These are phyloP conservation scores for Ascochyta clinopodiicola DNA, from an alignment of 2,329 filamentous ascomycete genomes.

Conservation along the genomic window DNA sequence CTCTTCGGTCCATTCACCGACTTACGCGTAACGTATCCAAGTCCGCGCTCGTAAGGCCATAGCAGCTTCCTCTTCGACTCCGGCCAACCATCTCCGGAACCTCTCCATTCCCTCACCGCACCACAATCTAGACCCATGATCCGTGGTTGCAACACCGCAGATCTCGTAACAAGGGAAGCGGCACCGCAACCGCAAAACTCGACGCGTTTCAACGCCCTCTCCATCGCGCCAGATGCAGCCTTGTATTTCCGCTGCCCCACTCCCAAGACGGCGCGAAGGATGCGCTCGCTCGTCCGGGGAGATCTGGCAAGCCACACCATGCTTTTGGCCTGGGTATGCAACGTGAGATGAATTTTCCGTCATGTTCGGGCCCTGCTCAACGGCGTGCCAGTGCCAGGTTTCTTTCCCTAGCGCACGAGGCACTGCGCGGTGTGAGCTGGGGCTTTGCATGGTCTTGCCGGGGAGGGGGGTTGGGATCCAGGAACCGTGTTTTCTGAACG, in stretches of 20 bases:
- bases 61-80: background rate
- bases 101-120: background rate
- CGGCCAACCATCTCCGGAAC: background rate
- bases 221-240: background rate
- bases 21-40: background rate
- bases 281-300: background rate
- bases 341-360: too few relatives aligned
- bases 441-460: background rate
- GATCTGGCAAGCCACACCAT: constrained; percentile 7
- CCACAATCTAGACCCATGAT: background rate
- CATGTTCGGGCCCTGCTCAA: too few relatives aligned
- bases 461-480: background rate
- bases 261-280: background rate
- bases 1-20: background rate
- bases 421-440: background rate
- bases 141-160: background rate
- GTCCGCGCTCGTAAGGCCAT: background rate
- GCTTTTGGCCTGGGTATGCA: background rate
- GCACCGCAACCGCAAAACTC: background rate
- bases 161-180: background rate
- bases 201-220: constrained; percentile 4
- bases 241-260: constrained; percentile 5
- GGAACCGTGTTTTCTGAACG: constrained; percentile 14
- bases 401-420: background rate
- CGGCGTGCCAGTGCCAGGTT: background rate